phyloP scores from a whole-genome alignment of 768 basidiomycete species.

The Piloderma croceum region DNA sequence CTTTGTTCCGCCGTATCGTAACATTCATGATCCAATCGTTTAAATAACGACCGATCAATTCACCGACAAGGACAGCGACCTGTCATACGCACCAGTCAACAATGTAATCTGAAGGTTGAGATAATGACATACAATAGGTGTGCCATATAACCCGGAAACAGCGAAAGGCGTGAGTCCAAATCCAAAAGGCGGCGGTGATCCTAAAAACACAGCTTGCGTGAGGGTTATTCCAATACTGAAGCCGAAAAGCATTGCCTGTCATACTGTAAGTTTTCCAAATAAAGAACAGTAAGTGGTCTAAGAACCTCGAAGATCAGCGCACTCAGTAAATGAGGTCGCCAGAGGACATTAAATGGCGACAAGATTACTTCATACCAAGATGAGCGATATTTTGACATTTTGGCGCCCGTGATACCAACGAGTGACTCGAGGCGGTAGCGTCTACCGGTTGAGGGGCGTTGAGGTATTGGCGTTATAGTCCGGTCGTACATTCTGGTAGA shows the following conservation, averaged over 20 bases:
- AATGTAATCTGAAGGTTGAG: too few relatives aligned
- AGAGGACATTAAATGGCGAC: conserved; percentile 47
- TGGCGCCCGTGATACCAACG: conserved; percentile 56
- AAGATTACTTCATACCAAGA: conserved; percentile 43
- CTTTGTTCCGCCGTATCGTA: conserved; percentile 44
- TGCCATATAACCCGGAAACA: conserved; percentile 49
- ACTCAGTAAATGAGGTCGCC: conserved; percentile 57
- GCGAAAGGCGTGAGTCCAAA: conserved; percentile 46
- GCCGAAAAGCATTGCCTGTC: conserved; percentile 52
- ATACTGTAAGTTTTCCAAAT: background rate
- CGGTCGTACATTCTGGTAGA: conserved; percentile 60
- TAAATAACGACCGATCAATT: conserved; percentile 45
- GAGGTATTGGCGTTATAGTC: conserved; percentile 44
- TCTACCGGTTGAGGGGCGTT: conserved; percentile 35
- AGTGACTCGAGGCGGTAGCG: conserved; percentile 53
- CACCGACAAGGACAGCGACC: conserved; percentile 49
- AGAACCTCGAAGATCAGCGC: conserved; percentile 53
- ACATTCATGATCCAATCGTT: conserved; percentile 49
- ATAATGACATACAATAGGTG: too few relatives aligned
- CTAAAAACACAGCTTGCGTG: conserved; percentile 70
- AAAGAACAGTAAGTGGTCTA: conserved; percentile 7
- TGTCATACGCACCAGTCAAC: too few relatives aligned
- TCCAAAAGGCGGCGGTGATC: conserved; percentile 43
- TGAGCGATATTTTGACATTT: conserved; percentile 51
- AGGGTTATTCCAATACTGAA: conserved; percentile 60